phyloP scores from a whole-genome alignment of 257 asterid species.

The Solanum bukasovii region DNA sequence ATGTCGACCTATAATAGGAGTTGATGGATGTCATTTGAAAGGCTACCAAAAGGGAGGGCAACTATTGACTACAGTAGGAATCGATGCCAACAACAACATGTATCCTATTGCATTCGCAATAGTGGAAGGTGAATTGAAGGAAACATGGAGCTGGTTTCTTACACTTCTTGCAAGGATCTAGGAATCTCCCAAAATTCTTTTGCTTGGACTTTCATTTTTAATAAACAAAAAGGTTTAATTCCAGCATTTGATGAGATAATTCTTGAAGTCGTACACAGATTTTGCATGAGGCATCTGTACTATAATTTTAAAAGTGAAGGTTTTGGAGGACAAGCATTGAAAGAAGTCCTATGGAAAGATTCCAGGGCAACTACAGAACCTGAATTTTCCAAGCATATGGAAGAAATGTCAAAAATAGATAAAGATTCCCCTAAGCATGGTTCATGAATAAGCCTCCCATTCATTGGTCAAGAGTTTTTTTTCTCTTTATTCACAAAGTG shows the following conservation, averaged over 20 bases:
- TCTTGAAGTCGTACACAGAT: background rate
- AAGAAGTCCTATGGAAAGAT: background rate
- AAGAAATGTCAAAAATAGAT: background rate
- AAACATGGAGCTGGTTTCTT: background rate
- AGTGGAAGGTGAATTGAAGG: background rate
- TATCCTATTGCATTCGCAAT: background rate
- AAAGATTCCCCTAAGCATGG: background rate
- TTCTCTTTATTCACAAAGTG: background rate
- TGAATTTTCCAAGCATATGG: background rate
- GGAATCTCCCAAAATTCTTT: background rate
- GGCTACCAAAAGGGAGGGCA: background rate
- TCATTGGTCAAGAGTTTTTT: background rate
- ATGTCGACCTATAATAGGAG: background rate
- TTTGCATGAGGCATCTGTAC: background rate
- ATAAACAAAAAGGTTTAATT: no score
- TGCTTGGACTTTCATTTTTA: background rate
- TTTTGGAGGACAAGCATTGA: background rate
- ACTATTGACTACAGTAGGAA: background rate
- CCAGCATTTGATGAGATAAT: background rate
- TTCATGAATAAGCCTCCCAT: background rate
- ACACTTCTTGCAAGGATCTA: background rate
- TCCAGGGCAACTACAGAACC: background rate
- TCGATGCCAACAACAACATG: background rate
- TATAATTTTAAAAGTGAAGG: no score
- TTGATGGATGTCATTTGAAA: background rate